phyloP scores from a whole-genome alignment of 805 yeast genomes.

The Metschnikowia arizonensis region DNA sequence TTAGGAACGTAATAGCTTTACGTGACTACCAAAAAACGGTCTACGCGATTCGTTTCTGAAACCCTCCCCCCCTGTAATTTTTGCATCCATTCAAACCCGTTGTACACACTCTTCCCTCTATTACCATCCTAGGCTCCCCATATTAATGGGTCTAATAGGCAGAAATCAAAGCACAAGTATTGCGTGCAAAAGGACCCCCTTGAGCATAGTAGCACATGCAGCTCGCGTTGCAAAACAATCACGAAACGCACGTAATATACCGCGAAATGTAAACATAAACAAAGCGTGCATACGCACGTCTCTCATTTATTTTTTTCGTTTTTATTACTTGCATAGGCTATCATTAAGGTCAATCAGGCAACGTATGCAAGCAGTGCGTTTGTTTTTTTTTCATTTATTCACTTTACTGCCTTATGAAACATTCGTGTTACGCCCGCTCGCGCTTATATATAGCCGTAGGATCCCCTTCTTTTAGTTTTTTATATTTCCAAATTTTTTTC shows the following conservation, averaged over 20 bases:
- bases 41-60: neutral
- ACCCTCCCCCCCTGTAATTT: too few species aligned
- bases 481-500: too few species aligned
- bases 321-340: constrained; percentile 21
- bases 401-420: neutral
- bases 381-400: neutral
- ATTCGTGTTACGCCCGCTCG: constrained; percentile 5
- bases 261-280: constrained; percentile 15
- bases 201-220: neutral
- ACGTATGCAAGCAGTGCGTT: constrained; percentile 4
- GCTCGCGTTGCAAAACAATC: constrained; percentile 5
- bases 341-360: constrained; percentile 12
- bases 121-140: too few species aligned
- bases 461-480: too few species aligned
- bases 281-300: neutral
- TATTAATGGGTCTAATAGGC: too few species aligned
- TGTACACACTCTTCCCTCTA: too few species aligned
- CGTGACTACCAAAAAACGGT: neutral
- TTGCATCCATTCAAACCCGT: too few species aligned
- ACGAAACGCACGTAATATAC: constrained; percentile 14
- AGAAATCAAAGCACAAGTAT: neutral
- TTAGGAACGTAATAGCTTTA: neutral
- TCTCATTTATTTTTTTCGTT: neutral
- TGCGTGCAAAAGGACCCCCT: neutral
- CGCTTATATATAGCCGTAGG: constrained; percentile 7